A percentile compares a stretch with the other conserved stretches of the same genome.
Conservation (phyloP, 257 asterid genomes). For the Solanum pennellii region DNA sequence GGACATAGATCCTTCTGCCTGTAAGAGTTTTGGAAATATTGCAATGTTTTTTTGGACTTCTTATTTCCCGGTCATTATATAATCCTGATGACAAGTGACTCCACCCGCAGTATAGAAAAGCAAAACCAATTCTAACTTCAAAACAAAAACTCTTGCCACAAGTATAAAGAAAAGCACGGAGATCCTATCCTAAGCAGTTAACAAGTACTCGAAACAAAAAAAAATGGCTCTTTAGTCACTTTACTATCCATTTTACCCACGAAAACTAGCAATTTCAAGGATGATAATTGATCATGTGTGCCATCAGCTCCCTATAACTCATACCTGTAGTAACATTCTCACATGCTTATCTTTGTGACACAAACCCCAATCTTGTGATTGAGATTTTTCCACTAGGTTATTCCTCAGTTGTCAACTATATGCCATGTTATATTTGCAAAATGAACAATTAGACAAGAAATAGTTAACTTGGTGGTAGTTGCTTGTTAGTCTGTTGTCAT, state of each 20-base stretch:
- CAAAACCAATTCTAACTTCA: neutral
- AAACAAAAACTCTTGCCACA: neutral
- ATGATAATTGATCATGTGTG: neutral
- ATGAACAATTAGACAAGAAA: neutral
- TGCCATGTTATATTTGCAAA: neutral
- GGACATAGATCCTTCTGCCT: neutral
- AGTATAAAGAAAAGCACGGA: neutral
- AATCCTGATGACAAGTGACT: neutral
- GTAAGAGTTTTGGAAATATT: neutral
- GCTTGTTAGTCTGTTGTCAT: neutral
- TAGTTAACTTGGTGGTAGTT: neutral
- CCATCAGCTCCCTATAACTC: neutral
- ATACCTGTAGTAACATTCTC: neutral
- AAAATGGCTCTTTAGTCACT: neutral
- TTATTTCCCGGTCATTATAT: neutral
- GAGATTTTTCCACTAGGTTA: neutral
- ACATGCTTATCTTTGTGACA: neutral
- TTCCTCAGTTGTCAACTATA: neutral
- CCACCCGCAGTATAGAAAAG: neutral
- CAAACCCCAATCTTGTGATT: neutral
- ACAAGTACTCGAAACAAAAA: neutral
- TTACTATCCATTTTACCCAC: neutral
- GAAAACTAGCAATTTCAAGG: neutral
- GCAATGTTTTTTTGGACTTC: neutral
- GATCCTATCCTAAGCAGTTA: neutral